Percentiles rank a stretch among this genome's conserved stretches.
phyloP scores from a whole-genome alignment of 192 early-diverging fungal species.

The Backusella tarrabulga region DNA sequence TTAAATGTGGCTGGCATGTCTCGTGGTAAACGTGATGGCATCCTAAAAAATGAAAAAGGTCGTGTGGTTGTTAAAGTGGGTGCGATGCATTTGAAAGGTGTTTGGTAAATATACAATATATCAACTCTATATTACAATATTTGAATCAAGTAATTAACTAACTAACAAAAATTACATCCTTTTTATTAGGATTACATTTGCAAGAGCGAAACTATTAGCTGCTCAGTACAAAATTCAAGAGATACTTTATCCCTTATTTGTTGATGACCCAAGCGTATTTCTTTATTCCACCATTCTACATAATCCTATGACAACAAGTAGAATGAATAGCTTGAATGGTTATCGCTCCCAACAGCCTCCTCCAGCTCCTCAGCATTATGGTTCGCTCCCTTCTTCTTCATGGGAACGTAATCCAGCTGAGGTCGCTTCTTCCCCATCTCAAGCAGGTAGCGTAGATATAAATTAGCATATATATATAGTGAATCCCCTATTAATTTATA shows the following conservation, averaged over 20 bases:
- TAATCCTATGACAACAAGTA: conserved; percentile 5
- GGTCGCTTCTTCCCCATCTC: neutral
- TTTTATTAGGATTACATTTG: conserved; percentile 59
- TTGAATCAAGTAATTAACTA: neutral
- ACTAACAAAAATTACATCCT: neutral
- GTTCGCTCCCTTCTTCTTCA: neutral
- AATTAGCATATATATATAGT: neutral
- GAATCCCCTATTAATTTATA: neutral
- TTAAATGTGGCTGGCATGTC: conserved; percentile 87
- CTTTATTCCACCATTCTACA: conserved; percentile 40
- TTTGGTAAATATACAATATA: conserved; percentile 57
- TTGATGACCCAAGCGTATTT: conserved; percentile 67
- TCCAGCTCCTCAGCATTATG: neutral
- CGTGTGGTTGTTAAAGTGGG: conserved; percentile 84
- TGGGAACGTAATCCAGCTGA: neutral
- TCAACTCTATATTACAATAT: neutral
- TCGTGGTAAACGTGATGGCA: conserved; percentile 82
- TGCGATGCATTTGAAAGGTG: conserved; percentile 85
- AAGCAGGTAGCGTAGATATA: neutral
- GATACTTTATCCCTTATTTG: conserved; percentile 72
- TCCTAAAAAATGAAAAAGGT: conserved; percentile 86
- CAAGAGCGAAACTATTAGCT: conserved; percentile 61
- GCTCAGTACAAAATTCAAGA: conserved; percentile 75
- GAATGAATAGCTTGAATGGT: conserved; percentile 14
- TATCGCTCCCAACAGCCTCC: neutral